Evolutionary conservation across 495 filamentous ascomycete species (phyloP).

Genomic region (Lasiosphaeria hispida): DNA sequence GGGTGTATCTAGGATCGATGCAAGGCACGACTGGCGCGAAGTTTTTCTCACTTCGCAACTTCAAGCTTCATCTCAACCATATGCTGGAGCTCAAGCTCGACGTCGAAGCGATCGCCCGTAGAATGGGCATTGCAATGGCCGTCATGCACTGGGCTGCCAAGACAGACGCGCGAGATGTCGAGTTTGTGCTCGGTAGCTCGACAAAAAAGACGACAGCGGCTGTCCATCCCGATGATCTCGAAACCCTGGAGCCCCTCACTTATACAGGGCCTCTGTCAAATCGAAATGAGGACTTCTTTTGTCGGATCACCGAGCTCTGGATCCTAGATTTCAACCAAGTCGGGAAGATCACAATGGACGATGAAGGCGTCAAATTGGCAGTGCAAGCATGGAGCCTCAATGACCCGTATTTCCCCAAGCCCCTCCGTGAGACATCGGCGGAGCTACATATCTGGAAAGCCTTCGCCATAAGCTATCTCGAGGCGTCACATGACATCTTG

Average conservation of each 20-base stretch:
- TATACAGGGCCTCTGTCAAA: conserved; percentile 19
- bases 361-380: conserved; percentile 22
- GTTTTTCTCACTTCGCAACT: conserved; percentile 22
- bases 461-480: too few species aligned
- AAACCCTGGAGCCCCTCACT: not conserved
- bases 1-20: conserved; percentile 26
- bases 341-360: conserved; percentile 21
- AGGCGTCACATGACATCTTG: too few species aligned
- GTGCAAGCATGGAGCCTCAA: conserved; percentile 23
- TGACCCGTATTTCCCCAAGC: conserved; percentile 26
- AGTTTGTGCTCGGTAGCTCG: conserved; percentile 22
- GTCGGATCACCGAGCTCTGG: conserved; percentile 20
- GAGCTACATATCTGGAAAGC: not conserved
- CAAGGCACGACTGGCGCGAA: conserved; percentile 1
- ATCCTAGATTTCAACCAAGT: conserved; percentile 32
- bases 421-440: not conserved
- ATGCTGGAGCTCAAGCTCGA: conserved; percentile 14
- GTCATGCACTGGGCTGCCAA: conserved; percentile 21
- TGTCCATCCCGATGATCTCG: not conserved
- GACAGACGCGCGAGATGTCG: conserved; percentile 17
- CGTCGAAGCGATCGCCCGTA: conserved; percentile 1
- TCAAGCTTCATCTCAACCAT: conserved; percentile 21
- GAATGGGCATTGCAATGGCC: conserved; percentile 15
- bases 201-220: not conserved
- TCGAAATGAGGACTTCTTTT: conserved; percentile 14